Evolutionary conservation across 305 asterid species (phyloP).

Genomic region (Solanum hybrid): DNA sequence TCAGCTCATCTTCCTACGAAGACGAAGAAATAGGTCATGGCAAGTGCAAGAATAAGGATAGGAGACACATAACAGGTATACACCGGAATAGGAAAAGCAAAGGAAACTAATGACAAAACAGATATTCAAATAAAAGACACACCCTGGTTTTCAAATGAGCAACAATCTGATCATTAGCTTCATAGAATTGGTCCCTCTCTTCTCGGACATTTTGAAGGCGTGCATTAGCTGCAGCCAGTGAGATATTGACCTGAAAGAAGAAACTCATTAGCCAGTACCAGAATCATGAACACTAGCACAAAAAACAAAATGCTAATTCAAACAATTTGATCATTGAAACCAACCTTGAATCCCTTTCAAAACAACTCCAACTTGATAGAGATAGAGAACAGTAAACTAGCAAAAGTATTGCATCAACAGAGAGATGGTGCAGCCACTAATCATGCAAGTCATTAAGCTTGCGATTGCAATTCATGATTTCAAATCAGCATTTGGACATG

Average conservation of each 20-base stretch:
- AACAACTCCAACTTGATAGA: neutral
- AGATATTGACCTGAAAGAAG: slow-evolving; percentile 61
- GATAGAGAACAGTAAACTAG: neutral
- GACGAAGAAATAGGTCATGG: slow-evolving; percentile 6
- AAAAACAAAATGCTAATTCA: neutral
- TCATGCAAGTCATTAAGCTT: neutral
- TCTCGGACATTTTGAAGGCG: slow-evolving; percentile 76
- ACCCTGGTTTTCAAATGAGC: slow-evolving; percentile 85
- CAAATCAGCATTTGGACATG: neutral
- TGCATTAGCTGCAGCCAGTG: slow-evolving; percentile 72
- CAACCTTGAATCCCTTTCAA: neutral
- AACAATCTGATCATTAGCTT: slow-evolving; percentile 92
- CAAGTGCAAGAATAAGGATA: neutral
- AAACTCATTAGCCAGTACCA: slow-evolving; percentile 9
- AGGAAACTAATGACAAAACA: neutral
- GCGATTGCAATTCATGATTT: neutral
- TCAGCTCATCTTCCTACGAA: slow-evolving; percentile 76
- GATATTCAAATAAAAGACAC: slow-evolving; percentile 6
- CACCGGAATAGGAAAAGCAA: neutral
- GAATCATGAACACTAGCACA: slow-evolving; percentile 58
- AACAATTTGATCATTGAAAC: neutral
- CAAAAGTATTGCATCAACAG: neutral
- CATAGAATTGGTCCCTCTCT: slow-evolving; percentile 92
- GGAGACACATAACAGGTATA: neutral
- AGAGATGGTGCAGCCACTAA: neutral